Evolutionary conservation across 495 filamentous ascomycete species (phyloP), one percentile per base, ranked within the genome.

Genomic region (Astrothelium macrocarpum): DNA sequence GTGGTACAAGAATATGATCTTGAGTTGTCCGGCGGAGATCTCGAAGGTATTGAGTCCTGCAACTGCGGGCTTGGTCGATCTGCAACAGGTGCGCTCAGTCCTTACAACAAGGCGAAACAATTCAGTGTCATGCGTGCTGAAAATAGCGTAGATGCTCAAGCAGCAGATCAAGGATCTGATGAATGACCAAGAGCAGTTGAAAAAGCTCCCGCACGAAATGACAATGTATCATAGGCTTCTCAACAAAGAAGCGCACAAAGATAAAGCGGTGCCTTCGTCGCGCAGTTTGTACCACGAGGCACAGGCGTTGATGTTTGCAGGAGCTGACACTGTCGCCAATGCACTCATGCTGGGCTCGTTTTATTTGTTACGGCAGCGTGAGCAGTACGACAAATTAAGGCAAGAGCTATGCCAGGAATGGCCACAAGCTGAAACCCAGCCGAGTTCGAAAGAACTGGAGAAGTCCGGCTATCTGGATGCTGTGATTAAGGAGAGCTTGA

Each of bases 211-310:
- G 1, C 71, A 78, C 59, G 64, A 68, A 16, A 60, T 62, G 60
- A 79, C 72, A 12, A 77, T 79, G 43, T 79, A 73, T 46, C 70
- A 76, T 60, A 68, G 71, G 0, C 64, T 79, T 3, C 53, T 79
- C 9, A 70, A 74, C 32, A 61, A 63, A 0, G 62, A 71, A 1
- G 66, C 66, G 16, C 63, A 75, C 59, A 56, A 64, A n/a, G 68
- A 53, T 23, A 63, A 53, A 10, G 58, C 58, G n/a, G 49, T 72
- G 25, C 66, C 68, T 18, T 39, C 58, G 23, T 53, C 61, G 11
- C 62, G 63, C 36, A 64, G 62, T 36, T 62, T 79, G 16, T 69
- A 65, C 39, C 74, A 77, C 12, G 77, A 79, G 68, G 70, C 73
- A 1, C 66, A 70, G 59, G 64, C 71, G 1, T 61, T 79, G 49